Base-by-base conservation (phyloP, 176 grass and related monocot genomes). In the Avena sativa region DNA sequence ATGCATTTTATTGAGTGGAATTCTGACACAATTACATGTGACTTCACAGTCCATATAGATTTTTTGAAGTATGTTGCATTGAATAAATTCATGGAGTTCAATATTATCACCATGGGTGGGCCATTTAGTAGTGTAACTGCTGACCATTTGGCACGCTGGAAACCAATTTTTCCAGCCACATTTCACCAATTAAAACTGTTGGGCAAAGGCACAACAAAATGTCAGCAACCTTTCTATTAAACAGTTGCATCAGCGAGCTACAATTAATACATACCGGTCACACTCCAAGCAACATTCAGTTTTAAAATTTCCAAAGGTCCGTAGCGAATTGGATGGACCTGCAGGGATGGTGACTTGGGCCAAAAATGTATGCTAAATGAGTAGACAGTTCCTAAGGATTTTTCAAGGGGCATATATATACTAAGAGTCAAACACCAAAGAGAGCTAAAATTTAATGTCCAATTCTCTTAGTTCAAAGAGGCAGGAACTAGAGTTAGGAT, bases 391-490 rank as follows among this genome's bases (percentile, higher is more conserved):
- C 32, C 32, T 34, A 34, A 34, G 32, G 32, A 34, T 34, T 34
- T 34, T 34, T 34, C 32, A 84, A 74, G 69, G 68, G 21, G 47
- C n/a, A 20, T 32, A 71, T 71, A 83, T 83, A 82, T 82, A 25
- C 48, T 71, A 71, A 56, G 62, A 83, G 32, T 34, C 69, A 62
- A 21, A 36, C 26, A 59, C 16, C 34, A 16, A 73, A 71, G 8
- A 21, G 13, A 11, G 60, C 14, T 46, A 57, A 58, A 73, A 43
- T 58, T 40, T 26, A 73, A 60, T 72, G 32, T 32, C 25, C 52
- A 56, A 26, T 72, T 72, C 6, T 43, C 49, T 83, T 46, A 57
- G 44, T 21, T 83, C 65, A 44, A 83, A 83, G 17, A 82, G 9
- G 8, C 12, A 15, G 66, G 30, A 57, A 56, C 9, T 14, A 68